phyloP scores from a whole-genome alignment of 139 green algal genomes.

The Micractinium conductrix region DNA sequence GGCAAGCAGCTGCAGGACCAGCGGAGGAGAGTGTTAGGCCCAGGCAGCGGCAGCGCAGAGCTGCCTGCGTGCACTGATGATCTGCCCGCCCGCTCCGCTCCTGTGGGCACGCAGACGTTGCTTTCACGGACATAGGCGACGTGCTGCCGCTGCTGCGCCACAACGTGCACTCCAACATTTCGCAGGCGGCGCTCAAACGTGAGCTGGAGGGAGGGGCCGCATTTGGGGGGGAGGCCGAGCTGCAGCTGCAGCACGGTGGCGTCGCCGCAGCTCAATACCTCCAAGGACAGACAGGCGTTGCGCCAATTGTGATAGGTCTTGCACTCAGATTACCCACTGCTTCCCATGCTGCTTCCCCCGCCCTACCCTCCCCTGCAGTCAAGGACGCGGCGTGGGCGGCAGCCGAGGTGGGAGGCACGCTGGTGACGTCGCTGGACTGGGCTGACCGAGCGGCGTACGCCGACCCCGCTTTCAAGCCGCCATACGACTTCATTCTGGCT shows the following conservation, averaged over 20 bases:
- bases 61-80: too few relatives aligned
- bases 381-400: constrained; percentile 2
- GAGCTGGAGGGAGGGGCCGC: too few relatives aligned
- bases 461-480: constrained; percentile 47
- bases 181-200: constrained; percentile 48
- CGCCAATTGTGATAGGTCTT: too few relatives aligned
- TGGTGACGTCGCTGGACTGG: constrained; percentile 86
- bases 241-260: too few relatives aligned
- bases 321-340: too few relatives aligned
- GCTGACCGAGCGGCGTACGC: constrained; percentile 40
- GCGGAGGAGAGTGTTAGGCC: neutral
- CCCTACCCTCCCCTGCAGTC: too few relatives aligned
- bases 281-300: too few relatives aligned
- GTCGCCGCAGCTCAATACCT: too few relatives aligned
- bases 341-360: neutral
- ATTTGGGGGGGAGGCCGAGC: too few relatives aligned
- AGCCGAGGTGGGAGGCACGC: constrained; percentile 51
- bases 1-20: neutral
- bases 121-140: constrained; percentile 73
- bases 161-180: constrained; percentile 86
- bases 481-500: constrained; percentile 81
- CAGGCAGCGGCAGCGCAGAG: too few relatives aligned
- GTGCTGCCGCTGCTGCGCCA: constrained; percentile 77
- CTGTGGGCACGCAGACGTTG: constrained; percentile 49
- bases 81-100: too few relatives aligned